Evolutionary conservation across 2,329 filamentous ascomycete genomes (phyloP), one percentile per base, ranked within the genome.

Genomic region (Cercospora janseana): DNA sequence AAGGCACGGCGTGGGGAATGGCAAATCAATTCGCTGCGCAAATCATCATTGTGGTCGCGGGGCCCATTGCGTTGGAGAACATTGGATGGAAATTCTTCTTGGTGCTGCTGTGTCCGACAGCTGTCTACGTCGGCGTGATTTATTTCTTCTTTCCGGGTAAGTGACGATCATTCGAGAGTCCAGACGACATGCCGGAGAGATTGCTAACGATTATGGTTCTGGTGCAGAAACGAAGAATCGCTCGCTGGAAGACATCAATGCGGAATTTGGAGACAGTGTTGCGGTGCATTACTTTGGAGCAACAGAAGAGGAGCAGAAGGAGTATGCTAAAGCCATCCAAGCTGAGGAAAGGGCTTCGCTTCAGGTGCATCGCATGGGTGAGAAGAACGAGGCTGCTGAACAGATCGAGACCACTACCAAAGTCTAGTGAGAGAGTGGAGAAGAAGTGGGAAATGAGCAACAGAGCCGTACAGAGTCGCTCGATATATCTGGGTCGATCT

Each of bases 51-150:
- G 63, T 72, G 18, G 44, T 68, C 37, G 63, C 55, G 6, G 63
- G 56, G 45, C 72, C 72, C 3, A 65, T 75, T 18, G 72, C 70
- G 4, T 62, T 74, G 26, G 56, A 65, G 2, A 50, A 53, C 10
- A 66, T 75, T 10, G 58, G 58, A 2, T 74, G 71, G 72, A 72
- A 69, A 55, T 73, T 71, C 49, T 75, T 73, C 55, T 67, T 73
- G 41, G 69, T 74, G 21, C 70, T 73, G 51, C 69, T 69, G 15
- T 64, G 60, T 38, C 61, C 66, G 5, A 58, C 66, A 9, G 47
- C 55, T 2, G 46, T 54, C 5, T 58, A 58, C 52, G 59, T 62
- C 23, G 44, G 52, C 1, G 46, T 56, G 28, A 62, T 63, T 6
- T 63, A 54, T 27, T 47, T 56, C 29, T 47, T 58, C 23, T 58